These are phyloP conservation scores for Rhynchosporium agropyri DNA, from an alignment of 2,329 filamentous ascomycete species.

Conservation along the genomic window DNA sequence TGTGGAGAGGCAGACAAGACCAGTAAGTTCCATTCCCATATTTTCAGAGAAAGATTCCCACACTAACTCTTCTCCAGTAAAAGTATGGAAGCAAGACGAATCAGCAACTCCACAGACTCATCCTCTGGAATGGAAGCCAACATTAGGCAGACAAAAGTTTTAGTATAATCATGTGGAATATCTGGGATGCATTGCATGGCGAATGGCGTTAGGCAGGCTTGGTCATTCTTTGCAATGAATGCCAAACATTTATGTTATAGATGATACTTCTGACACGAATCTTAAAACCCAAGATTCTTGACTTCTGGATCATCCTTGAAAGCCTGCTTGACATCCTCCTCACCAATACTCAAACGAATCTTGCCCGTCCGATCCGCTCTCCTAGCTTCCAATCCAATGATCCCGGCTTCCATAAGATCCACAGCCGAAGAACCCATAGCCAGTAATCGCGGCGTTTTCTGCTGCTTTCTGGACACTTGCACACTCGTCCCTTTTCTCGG, in stretches of 20 bases:
- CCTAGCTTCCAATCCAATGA: conserved; percentile 80
- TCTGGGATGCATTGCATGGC: conserved; percentile 33
- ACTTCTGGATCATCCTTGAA: conserved; percentile 87
- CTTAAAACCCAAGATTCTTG: conserved; percentile 52
- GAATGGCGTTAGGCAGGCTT: conserved; percentile 29
- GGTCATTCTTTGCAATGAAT: conserved; percentile 6
- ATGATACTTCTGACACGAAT: conserved; percentile 19
- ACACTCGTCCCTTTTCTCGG: conserved; percentile 3
- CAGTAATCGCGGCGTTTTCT: conserved; percentile 50
- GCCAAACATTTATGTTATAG: conserved; percentile 20
- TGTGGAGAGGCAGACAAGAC: conserved; percentile 97
- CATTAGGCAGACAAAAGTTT: conserved; percentile 74
- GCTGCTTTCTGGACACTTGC: conserved; percentile 17
- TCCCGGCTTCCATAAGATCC: conserved; percentile 83
- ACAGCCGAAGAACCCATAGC: conserved; percentile 74
- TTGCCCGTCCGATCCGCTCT: conserved; percentile 85
- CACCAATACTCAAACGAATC: conserved; percentile 80
- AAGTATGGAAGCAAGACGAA: conserved; percentile 96
- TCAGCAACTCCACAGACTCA: conserved; percentile 88
- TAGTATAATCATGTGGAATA: conserved; percentile 44
- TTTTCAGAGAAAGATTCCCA: not conserved
- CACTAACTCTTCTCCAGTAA: conserved; percentile 56
- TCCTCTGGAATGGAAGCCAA: conserved; percentile 90
- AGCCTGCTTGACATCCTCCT: conserved; percentile 88
- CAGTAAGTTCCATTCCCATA: conserved; percentile 51